phyloP scores from a whole-genome alignment of 108 stramenopile genomes.

The Aurantiochytrium sp. region DNA sequence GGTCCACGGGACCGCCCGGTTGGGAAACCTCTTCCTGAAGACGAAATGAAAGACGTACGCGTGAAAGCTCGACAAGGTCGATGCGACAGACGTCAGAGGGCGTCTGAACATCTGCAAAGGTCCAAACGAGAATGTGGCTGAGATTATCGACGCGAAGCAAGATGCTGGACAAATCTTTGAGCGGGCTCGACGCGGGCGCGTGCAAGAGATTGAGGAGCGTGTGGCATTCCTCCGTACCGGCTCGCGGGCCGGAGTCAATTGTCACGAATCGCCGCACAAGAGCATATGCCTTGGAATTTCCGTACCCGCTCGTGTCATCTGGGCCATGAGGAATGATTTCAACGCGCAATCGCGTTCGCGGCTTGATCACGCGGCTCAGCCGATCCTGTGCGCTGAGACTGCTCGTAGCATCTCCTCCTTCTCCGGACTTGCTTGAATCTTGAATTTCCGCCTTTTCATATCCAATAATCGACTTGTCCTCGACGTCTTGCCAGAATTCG shows the following conservation, averaged over 20 bases:
- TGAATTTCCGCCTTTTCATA: conserved; percentile 38
- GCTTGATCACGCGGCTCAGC: background rate
- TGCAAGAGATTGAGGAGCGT: conserved; percentile 79
- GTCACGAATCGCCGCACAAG: background rate
- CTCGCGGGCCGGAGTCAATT: background rate
- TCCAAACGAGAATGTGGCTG: conserved; percentile 90
- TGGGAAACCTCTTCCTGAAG: conserved; percentile 60
- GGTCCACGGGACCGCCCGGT: conserved; percentile 48
- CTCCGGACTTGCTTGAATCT: conserved; percentile 9
- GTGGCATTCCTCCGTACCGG: conserved; percentile 24
- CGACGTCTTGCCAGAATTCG: conserved; percentile 89
- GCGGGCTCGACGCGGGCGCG: conserved; percentile 67
- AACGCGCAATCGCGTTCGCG: background rate
- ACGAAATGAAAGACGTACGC: conserved; percentile 84
- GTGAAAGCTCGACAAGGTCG: conserved; percentile 85
- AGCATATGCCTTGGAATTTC: background rate
- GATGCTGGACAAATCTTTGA: conserved; percentile 73
- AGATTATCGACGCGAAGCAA: conserved; percentile 84
- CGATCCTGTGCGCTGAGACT: background rate
- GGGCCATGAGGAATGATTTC: conserved; percentile 10
- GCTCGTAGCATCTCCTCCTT: conserved; percentile 41
- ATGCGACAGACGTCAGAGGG: conserved; percentile 62
- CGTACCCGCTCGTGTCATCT: background rate
- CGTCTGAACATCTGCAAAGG: conserved; percentile 54
- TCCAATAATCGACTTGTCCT: conserved; percentile 70